Conservation (phyloP, 148 eudicot species). For the Spergularia bocconei region DNA sequence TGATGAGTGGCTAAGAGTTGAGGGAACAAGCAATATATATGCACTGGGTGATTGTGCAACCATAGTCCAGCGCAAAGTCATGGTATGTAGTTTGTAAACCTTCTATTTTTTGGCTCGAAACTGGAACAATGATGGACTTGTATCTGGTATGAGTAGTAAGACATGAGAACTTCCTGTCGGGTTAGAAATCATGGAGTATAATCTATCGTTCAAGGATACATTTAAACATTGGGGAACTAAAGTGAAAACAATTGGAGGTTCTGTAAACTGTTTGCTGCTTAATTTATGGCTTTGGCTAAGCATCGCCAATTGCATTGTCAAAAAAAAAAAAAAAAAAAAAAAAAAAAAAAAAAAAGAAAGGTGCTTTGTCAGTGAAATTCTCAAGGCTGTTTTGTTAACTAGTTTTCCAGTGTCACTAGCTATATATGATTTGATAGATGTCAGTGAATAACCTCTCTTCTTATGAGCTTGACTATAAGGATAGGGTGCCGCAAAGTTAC, state of each 20-base stretch:
- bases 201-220: neutral
- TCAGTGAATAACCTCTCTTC: too few relatives aligned
- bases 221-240: neutral
- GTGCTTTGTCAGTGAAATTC: neutral
- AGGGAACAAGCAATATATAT: slow-evolving; percentile 51
- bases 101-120: neutral
- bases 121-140: neutral
- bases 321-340: too few relatives aligned
- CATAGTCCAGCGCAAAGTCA: slow-evolving; percentile 59
- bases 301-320: neutral
- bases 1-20: slow-evolving; percentile 81
- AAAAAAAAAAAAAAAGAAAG: too few relatives aligned
- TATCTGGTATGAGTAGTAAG: neutral
- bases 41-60: slow-evolving; percentile 77
- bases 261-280: neutral
- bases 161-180: neutral
- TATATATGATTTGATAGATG: neutral
- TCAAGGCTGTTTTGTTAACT: neutral
- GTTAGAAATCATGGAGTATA: neutral
- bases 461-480: too few relatives aligned
- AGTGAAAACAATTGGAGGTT: neutral
- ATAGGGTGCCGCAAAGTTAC: too few relatives aligned
- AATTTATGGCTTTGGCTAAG: neutral
- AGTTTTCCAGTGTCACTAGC: neutral
- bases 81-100: slow-evolving; percentile 36